Evolutionary conservation across 2,329 filamentous ascomycete species (phyloP).

Genomic region (Penicillium sp.): DNA sequence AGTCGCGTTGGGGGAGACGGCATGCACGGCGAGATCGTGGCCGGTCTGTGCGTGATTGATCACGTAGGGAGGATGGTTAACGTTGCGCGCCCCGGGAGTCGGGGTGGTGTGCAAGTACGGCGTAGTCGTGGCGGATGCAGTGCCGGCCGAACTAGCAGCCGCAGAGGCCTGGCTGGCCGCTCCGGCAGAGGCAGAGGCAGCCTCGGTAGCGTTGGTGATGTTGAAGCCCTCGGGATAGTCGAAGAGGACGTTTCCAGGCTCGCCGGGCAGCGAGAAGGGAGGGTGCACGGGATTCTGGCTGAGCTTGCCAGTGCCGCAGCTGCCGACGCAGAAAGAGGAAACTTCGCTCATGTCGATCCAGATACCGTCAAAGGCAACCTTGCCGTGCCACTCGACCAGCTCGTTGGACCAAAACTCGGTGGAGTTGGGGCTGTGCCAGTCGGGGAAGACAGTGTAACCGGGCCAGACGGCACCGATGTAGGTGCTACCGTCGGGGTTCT

Average conservation of each 20-base stretch:
- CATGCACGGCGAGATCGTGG: constrained; percentile 66
- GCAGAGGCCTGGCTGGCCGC: constrained; percentile 47
- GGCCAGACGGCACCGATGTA: constrained; percentile 55
- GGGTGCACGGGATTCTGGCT: constrained; percentile 64
- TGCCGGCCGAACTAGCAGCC: constrained; percentile 27
- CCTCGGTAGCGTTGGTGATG: constrained; percentile 62
- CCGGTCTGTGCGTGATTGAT: constrained; percentile 61
- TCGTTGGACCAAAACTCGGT: constrained; percentile 55
- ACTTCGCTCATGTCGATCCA: constrained; percentile 61
- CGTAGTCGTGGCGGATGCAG: constrained; percentile 32
- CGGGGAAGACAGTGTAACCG: constrained; percentile 56
- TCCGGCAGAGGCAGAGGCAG: constrained; percentile 52
- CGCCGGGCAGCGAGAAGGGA: constrained; percentile 59
- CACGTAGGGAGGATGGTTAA: constrained; percentile 69
- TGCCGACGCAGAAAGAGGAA: constrained; percentile 63
- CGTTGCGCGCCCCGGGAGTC: constrained; percentile 57
- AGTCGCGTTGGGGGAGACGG: constrained; percentile 70
- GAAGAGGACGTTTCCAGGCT: constrained; percentile 54
- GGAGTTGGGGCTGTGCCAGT: constrained; percentile 55
- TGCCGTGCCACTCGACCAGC: constrained; percentile 47
- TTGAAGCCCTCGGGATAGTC: constrained; percentile 66
- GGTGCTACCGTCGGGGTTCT: constrained; percentile 49
- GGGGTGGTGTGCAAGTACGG: constrained; percentile 55
- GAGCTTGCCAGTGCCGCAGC: constrained; percentile 61
- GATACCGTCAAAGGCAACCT: constrained; percentile 48